Evolutionary conservation across 2,329 filamentous ascomycete species (phyloP), one percentile per base, ranked within the genome.

Genomic region (Didymosphaeria variabile): DNA sequence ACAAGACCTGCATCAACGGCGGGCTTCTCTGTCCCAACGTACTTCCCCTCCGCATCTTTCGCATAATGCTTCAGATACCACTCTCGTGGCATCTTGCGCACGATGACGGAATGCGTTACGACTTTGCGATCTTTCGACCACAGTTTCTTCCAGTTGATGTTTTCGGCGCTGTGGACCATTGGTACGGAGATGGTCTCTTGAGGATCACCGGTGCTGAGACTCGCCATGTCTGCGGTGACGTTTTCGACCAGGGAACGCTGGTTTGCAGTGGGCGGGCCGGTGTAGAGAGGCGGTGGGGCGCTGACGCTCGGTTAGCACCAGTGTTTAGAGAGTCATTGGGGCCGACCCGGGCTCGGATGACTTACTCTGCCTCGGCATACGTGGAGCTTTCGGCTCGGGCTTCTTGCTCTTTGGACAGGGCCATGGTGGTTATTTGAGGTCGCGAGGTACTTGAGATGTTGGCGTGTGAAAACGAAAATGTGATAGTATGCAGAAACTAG

Each of bases 331-430:
- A 52, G 26, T 57, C 38, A 31, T 21, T 10, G 2, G 15, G 19
- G n/a, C 4, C 12, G 17, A 40, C 44, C 19, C n/a, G 32, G 32
- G 8, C 13, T 59, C 50, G 32, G 54, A 15, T n/a, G 5, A 94
- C 57, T 59, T 54, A 59, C 60, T 55, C 38, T 44, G 38, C 36
- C 17, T 17, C 36, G 45, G 50, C 9, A 9, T 12, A 3, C n/a
- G 42, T 47, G 29, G 58, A 44, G 29, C 38, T 23, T 3, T 26
- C 40, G 7, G 55, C 46, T 46, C 34, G 31, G 31, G 54, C 53
- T 46, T 23, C 45, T 46, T 45, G 19, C 36, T 45, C 40, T 34
- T 40, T 53, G 49, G 31, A 40, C 29, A 34, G 17, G 19, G n/a
- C n/a, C 50, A 53, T 40, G 53, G 1, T 19, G 32, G 17, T 15